Evolutionary conservation across 2,329 filamentous ascomycete genomes (phyloP).

Genomic region (Alternaria incomplexa): DNA sequence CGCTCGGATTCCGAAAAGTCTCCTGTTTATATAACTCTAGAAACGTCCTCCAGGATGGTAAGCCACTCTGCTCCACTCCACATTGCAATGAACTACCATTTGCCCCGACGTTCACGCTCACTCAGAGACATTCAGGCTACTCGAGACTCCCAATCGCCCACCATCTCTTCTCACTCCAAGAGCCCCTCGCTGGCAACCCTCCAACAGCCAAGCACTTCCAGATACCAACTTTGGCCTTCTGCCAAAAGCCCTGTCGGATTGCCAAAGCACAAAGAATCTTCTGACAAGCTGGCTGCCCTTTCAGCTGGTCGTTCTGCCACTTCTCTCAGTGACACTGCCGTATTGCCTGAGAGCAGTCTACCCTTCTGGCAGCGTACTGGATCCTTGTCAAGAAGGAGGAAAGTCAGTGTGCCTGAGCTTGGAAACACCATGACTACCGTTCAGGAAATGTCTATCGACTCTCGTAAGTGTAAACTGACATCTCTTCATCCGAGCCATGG

Average conservation of each 20-base stretch:
- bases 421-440: slow-evolving; percentile 48
- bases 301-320: slow-evolving; percentile 48
- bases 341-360: slow-evolving; percentile 34
- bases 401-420: slow-evolving; percentile 51
- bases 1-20: slow-evolving; percentile 40
- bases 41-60: slow-evolving; percentile 44
- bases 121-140: slow-evolving; percentile 42
- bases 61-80: slow-evolving; percentile 26
- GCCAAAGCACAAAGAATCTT: slow-evolving; percentile 24
- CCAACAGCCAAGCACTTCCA: slow-evolving; percentile 29
- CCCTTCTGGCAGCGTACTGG: slow-evolving; percentile 46
- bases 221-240: slow-evolving; percentile 49
- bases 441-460: slow-evolving; percentile 48
- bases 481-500: neutral
- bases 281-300: slow-evolving; percentile 45
- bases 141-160: slow-evolving; percentile 27
- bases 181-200: slow-evolving; percentile 38
- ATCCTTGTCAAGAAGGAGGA: slow-evolving; percentile 48
- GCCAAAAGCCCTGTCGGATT: slow-evolving; percentile 36
- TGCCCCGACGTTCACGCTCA: slow-evolving; percentile 44
- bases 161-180: slow-evolving; percentile 24
- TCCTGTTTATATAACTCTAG: slow-evolving; percentile 48
- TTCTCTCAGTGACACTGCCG: slow-evolving; percentile 50
- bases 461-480: slow-evolving; percentile 40
- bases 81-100: slow-evolving; percentile 39